Evolutionary conservation across 805 yeast genomes (phyloP), one percentile per base, ranked within the genome.

Genomic region (Naumovozyma dairenensis): DNA sequence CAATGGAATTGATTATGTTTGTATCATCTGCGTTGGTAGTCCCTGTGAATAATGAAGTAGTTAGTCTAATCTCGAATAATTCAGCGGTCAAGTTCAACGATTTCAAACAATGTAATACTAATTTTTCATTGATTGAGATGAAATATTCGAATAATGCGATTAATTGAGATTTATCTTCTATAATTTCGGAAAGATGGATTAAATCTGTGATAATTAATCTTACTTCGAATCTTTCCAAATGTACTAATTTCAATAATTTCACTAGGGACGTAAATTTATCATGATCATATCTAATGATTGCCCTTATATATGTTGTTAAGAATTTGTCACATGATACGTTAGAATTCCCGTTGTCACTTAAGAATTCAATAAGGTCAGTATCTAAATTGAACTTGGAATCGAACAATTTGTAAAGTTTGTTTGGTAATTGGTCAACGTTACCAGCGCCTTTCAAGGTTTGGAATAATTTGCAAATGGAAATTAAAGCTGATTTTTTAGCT

Each of bases 61-160:
- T 81, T 29, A 84, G 60, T 34, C 69, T 66, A 66, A 85, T 71
- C 60, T 79, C 87, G 19, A 78, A 59, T 4, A 63, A 44, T 19
- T 69, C 74, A 3, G 72, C 38, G 14, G 59, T 47, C 15, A 67
- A 34, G 14, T 58, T 51, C 16, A 57, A 34, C 2, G 65, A 53
- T 2, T 50, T 42, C 32, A 74, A 48, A 17, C 62, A 57, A n/a
- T 52, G 44, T n/a, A 62, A 26, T 28, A 74, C 64, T 15, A 63
- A 39, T 2, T 53, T 60, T 38, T 65, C 60, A 33, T 69, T 53
- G 4, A 48, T 44, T 5, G 50, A 46, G 22, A 65, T 44, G 28
- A 64, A 55, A 38, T 54, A 60, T 39, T 65, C 70, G 34, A 67
- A 62, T 25, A 67, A 35, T n/a, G 49, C 53, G 12, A 59, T 56